Conservation (phyloP, 768 basidiomycete species). For the Cyclocybe aegerita region DNA sequence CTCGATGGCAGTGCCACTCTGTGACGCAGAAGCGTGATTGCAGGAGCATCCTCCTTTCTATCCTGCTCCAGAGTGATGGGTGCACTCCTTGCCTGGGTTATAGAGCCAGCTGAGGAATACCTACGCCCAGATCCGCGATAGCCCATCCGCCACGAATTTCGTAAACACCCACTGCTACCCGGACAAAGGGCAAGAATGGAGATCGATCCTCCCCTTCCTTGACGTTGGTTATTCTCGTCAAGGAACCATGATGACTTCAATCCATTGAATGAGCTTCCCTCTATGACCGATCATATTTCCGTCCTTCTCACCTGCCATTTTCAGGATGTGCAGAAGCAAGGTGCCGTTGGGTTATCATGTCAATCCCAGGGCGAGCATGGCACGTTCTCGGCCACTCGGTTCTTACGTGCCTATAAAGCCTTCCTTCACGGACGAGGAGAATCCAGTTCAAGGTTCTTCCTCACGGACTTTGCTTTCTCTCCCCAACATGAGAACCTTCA, state of each 20-base stretch:
- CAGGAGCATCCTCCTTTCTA: no score
- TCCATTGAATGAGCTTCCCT: slow-evolving; percentile 12
- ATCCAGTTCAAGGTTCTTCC: slow-evolving; percentile 8
- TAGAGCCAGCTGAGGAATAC: no score
- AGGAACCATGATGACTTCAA: slow-evolving; percentile 14
- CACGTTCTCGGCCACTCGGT: slow-evolving; percentile 9
- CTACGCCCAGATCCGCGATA: background rate
- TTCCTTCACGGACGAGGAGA: slow-evolving; percentile 7
- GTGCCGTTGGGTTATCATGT: slow-evolving; percentile 18
- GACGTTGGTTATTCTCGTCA: slow-evolving; percentile 16
- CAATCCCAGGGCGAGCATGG: slow-evolving; percentile 17
- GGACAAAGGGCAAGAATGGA: slow-evolving; percentile 9
- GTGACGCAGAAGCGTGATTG: no score
- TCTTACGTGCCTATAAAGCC: slow-evolving; percentile 19
- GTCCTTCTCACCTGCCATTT: slow-evolving; percentile 26
- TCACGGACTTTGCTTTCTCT: background rate
- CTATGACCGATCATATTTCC: slow-evolving; percentile 22
- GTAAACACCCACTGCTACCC: slow-evolving; percentile 6
- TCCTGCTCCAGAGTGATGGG: no score
- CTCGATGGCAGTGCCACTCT: slow-evolving; percentile 7
- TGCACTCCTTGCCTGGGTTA: no score
- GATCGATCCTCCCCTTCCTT: slow-evolving; percentile 10
- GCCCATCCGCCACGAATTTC: slow-evolving; percentile 13
- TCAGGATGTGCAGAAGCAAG: slow-evolving; percentile 16
- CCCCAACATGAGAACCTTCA: slow-evolving; percentile 8